Base-by-base conservation (phyloP, 75 land plant species). In the Selaginella moellendorffii region DNA sequence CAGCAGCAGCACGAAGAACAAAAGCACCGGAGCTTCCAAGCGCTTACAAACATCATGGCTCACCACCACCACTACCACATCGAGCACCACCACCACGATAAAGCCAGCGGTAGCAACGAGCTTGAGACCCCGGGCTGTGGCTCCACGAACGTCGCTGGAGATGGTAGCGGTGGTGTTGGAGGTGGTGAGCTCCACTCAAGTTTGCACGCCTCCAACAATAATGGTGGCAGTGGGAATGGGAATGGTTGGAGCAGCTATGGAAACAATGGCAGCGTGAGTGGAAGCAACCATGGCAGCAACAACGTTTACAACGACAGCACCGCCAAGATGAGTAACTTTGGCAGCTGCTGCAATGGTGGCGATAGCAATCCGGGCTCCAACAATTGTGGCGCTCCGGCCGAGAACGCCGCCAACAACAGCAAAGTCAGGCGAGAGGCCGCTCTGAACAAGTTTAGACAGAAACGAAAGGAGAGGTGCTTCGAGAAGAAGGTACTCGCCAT, bases 351-450 rank as follows among this genome's bases (percentile, higher is more conserved):
- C 26, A 80, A 80, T 76, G 83, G 90, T 64, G 68, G 74, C 10
- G 65, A 71, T 36, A 76, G 77, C 54, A 71, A 64, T 31, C 42
- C n/a, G n/a, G n/a, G n/a, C n/a, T n/a, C n/a, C n/a, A n/a, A n/a
- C n/a, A n/a, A n/a, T n/a, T n/a, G n/a, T 66, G 80, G 62, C 23
- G 52, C 19, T 53, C 1, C 60, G 28, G 73, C 62, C 1, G 17
- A 61, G 27, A 83, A 81, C 19, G 67, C 64, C 21, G 82, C 69
- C 23, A 79, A 78, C 64, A 82, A 76, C 53, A 75, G 69, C 69
- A 80, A 78, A 18, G 79, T 87, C 1, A 69, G 72, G 5, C 74
- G 97, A 61, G 93, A 84, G 63, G 97, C 93, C n/a, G 97, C 97
- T 0, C 59, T 90, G 62, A 84, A 63, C 65, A 90, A 90, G 56